A percentile compares a stretch with the other conserved stretches of the same genome.
Conservation (phyloP, 202 grass and related monocot genomes). For the Digitaria exilis region DNA sequence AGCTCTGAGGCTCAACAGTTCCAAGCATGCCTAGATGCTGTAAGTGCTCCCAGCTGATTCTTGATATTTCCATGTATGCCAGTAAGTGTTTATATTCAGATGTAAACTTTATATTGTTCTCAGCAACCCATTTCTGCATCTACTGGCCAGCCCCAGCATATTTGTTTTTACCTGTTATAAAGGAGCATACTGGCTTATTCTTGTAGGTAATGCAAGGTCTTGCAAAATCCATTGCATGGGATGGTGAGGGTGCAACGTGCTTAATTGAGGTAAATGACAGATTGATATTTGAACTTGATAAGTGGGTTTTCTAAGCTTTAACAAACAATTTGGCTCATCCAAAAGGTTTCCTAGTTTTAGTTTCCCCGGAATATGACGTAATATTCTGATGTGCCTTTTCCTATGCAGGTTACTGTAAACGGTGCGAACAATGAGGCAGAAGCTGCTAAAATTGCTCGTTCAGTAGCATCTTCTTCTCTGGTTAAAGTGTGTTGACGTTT, state of each 20-base stretch:
- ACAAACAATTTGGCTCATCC: neutral
- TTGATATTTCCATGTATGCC: constrained; percentile 10
- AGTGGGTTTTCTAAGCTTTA: neutral
- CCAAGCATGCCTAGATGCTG: constrained; percentile 90
- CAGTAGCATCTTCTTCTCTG: constrained; percentile 96
- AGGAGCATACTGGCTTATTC: constrained; percentile 26
- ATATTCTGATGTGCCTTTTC: constrained; percentile 33
- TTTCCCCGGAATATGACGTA: constrained; percentile 1
- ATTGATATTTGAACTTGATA: constrained; percentile 1
- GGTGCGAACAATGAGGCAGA: constrained; percentile 77
- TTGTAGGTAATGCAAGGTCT: constrained; percentile 98
- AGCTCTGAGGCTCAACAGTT: constrained; percentile 81
- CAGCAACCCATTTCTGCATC: neutral
- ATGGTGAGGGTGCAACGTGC: constrained; percentile 97
- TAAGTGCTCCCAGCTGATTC: constrained; percentile 40
- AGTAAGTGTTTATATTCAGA: neutral
- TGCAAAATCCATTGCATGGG: constrained; percentile 96
- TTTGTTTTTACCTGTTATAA: neutral
- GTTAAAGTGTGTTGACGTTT: constrained; percentile 71
- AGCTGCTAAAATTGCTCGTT: constrained; percentile 84
- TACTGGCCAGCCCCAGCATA: neutral
- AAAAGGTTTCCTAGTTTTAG: no score
- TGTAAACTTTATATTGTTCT: constrained; percentile 8
- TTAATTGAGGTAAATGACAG: constrained; percentile 78
- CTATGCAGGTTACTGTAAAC: constrained; percentile 68